Conservation (phyloP, 2,329 filamentous ascomycete species). For the Colletotrichum falcatum region DNA sequence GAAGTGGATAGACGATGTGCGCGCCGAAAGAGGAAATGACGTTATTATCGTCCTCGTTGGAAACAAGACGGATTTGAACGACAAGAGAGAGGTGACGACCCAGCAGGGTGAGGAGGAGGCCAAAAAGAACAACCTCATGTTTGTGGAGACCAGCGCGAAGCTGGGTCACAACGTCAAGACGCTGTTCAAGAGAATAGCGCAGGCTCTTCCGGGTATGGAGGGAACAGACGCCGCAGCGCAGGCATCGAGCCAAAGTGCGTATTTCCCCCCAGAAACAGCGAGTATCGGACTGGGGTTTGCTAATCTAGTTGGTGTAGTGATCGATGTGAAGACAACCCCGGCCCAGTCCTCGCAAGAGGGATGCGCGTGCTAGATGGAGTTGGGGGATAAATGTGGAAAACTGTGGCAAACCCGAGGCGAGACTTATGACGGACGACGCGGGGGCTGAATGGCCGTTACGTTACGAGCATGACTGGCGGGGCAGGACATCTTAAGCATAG, state of each 20-base stretch:
- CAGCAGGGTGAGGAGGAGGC: slow-evolving; percentile 97
- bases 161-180: slow-evolving; percentile 98
- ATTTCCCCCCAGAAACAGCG: not conserved
- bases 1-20: slow-evolving; percentile 99
- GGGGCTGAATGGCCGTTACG: slow-evolving; percentile 30
- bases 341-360: slow-evolving; percentile 78
- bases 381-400: slow-evolving; percentile 17
- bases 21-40: slow-evolving; percentile 96
- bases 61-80: slow-evolving; percentile 99
- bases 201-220: slow-evolving; percentile 98
- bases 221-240: slow-evolving; percentile 83
- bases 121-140: slow-evolving; percentile 98
- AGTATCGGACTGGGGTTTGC: slow-evolving; percentile 29
- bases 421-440: slow-evolving; percentile 21
- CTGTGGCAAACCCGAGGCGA: slow-evolving; percentile 40
- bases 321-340: slow-evolving; percentile 89
- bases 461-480: slow-evolving; percentile 39
- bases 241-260: slow-evolving; percentile 81
- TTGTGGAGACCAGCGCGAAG: slow-evolving; percentile 98
- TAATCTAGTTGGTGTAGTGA: slow-evolving; percentile 72
- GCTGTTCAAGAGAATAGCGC: slow-evolving; percentile 96
- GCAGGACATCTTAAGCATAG: slow-evolving; percentile 48
- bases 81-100: slow-evolving; percentile 97
- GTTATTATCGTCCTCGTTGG: slow-evolving; percentile 98
- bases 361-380: slow-evolving; percentile 69